These are phyloP conservation scores for Clitopilus hobsonii DNA, from an alignment of 768 basidiomycete species.

Conservation along the genomic window DNA sequence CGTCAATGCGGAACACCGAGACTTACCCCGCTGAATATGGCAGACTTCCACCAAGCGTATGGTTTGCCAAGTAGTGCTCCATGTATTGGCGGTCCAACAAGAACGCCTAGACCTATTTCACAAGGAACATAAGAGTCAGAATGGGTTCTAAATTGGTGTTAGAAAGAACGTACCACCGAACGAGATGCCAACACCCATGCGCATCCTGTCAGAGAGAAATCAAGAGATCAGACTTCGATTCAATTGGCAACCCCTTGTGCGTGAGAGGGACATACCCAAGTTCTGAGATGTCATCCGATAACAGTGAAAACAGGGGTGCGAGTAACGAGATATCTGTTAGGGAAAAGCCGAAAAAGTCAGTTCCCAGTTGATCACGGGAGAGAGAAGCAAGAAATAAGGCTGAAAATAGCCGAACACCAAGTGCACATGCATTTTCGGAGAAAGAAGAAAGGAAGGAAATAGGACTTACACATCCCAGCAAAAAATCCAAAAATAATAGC, in stretches of 20 bases:
- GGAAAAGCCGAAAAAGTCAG: background rate
- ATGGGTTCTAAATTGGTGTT: too few species aligned
- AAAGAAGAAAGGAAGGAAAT: background rate
- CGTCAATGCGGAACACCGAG: background rate
- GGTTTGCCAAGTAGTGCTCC: background rate
- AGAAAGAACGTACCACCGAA: constrained; percentile 1
- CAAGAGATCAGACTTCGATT: background rate
- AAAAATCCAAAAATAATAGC: constrained; percentile 37
- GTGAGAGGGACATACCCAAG: constrained; percentile 1
- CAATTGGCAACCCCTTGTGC: background rate
- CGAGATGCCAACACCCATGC: background rate
- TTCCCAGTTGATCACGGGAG: background rate
- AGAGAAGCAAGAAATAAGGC: background rate
- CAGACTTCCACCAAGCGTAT: constrained; percentile 1
- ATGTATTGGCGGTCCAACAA: constrained; percentile 1
- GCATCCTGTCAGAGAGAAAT: background rate
- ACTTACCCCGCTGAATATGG: constrained; percentile 2
- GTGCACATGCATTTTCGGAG: too few species aligned
- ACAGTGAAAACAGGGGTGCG: background rate
- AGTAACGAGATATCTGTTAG: background rate
- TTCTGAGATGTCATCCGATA: constrained; percentile 3
- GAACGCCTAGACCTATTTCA: background rate
- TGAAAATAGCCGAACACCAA: background rate
- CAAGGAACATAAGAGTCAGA: too few species aligned
- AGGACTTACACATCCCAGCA: constrained; percentile 21